phyloP scores from a whole-genome alignment of 2,329 filamentous ascomycete genomes.

The Beauveria pseudobassiana region DNA sequence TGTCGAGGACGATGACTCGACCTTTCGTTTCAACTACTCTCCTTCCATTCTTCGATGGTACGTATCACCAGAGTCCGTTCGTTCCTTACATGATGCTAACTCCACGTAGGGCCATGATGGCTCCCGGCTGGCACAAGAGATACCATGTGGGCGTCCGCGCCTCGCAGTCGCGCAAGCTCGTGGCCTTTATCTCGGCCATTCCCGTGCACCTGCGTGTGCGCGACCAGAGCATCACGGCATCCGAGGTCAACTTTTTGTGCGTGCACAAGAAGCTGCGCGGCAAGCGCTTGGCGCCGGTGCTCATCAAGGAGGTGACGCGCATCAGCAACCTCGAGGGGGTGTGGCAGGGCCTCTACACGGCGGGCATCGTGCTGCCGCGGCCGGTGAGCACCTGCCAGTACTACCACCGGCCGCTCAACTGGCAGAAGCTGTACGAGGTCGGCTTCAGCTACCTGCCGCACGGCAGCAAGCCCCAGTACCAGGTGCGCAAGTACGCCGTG shows the following conservation, averaged over 20 bases:
- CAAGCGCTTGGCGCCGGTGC: conserved; percentile 83
- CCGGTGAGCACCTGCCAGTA: conserved; percentile 92
- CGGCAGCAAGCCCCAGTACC: conserved; percentile 75
- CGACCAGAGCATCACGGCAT: conserved; percentile 64
- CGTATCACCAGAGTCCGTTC: conserved; percentile 16
- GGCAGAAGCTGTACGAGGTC: conserved; percentile 91
- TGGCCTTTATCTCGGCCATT: conserved; percentile 93
- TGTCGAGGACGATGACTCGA: conserved; percentile 93
- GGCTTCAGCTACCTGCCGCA: conserved; percentile 85
- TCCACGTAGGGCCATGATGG: conserved; percentile 72
- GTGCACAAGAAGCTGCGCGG: conserved; percentile 96
- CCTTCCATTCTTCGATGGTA: conserved; percentile 82
- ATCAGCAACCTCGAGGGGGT: conserved; percentile 79
- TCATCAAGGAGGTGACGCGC: conserved; percentile 97
- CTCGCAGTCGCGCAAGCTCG: conserved; percentile 73
- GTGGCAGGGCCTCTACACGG: conserved; percentile 95
- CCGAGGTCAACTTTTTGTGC: conserved; percentile 97
- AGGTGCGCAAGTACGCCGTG: conserved; percentile 79
- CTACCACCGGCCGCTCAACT: conserved; percentile 89
- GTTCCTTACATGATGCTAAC: neutral
- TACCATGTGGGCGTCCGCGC: conserved; percentile 95
- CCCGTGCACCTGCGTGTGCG: conserved; percentile 78
- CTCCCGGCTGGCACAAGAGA: conserved; percentile 85
- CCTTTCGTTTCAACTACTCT: conserved; percentile 97
- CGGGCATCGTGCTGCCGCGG: conserved; percentile 81